phyloP scores from a whole-genome alignment of 257 asterid genomes.

The Apocynum venetum region DNA sequence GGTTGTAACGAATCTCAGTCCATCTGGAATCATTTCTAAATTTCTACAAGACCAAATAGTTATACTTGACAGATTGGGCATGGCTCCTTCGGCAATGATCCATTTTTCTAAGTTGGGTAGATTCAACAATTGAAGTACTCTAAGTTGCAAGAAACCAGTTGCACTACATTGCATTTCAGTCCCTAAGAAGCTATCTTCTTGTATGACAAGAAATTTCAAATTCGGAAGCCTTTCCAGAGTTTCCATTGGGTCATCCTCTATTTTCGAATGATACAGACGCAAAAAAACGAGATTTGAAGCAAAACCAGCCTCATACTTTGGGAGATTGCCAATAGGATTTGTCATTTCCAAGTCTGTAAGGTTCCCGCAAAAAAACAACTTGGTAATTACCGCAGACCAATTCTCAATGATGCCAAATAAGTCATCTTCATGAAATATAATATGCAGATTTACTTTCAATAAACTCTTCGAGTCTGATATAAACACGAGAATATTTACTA shows the following conservation, averaged over 20 bases:
- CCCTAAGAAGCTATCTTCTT: not conserved
- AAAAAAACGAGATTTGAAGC: not conserved
- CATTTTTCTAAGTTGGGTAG: too few species aligned
- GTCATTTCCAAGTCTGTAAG: not conserved
- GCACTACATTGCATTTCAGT: conserved; percentile 2
- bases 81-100: conserved; percentile 12
- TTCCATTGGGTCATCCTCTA: conserved; percentile 21
- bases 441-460: conserved; percentile 42
- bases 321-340: not conserved
- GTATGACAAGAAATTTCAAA: not conserved
- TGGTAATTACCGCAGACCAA: not conserved
- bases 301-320: not conserved
- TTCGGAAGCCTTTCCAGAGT: conserved; percentile 13
- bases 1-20: not conserved
- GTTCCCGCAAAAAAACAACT: not conserved
- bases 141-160: conserved; percentile 11
- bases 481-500: not conserved
- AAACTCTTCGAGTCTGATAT: conserved; percentile 28
- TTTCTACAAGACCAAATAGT: not conserved
- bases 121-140: not conserved
- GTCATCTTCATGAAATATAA: conserved; percentile 31
- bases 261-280: not conserved
- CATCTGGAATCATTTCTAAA: not conserved
- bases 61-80: conserved; percentile 15
- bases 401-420: not conserved